These are phyloP conservation scores for Purshia tridentata DNA, from an alignment of 306 rosid genomes.

Conservation along the genomic window DNA sequence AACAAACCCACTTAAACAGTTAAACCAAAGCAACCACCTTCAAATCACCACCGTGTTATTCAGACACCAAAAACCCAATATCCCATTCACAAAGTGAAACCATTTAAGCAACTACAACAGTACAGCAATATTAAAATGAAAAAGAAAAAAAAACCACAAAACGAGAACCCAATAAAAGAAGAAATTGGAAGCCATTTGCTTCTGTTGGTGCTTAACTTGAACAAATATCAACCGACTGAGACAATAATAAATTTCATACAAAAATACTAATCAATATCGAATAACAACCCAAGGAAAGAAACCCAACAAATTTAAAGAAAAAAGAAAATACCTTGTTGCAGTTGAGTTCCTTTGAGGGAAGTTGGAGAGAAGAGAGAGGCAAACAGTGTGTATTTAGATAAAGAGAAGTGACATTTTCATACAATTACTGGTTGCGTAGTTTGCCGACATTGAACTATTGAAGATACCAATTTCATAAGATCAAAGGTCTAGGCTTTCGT, in stretches of 20 bases:
- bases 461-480: neutral
- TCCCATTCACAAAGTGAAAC: neutral
- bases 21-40: constrained; percentile 1
- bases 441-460: neutral
- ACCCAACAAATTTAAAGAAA: neutral
- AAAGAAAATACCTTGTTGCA: neutral
- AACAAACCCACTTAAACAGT: constrained; percentile 9
- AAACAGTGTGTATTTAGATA: neutral
- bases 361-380: neutral
- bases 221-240: neutral
- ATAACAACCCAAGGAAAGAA: neutral
- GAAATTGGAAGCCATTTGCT: neutral
- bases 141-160: neutral
- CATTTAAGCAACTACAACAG: neutral
- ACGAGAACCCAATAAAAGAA: neutral
- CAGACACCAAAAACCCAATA: neutral
- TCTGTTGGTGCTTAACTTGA: neutral
- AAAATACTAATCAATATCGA: neutral
- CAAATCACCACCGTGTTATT: neutral
- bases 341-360: neutral
- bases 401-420: neutral
- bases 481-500: too few species aligned
- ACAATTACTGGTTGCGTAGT: neutral
- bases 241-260: neutral
- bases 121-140: neutral